These are phyloP conservation scores for Aspergillus amoenus DNA, from an alignment of 2,329 filamentous ascomycete species.

Conservation along the genomic window DNA sequence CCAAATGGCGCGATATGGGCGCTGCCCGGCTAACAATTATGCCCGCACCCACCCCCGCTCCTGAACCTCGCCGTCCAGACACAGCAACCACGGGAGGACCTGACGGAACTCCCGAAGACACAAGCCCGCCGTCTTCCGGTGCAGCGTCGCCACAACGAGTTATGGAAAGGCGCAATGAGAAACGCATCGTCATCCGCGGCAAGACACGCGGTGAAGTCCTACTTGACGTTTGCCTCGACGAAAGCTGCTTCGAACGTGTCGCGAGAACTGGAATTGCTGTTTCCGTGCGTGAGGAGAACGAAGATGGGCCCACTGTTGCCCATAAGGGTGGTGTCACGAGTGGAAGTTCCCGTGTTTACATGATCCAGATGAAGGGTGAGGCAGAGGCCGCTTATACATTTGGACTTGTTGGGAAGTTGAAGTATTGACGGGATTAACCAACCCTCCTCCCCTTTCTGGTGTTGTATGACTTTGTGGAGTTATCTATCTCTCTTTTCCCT, in stretches of 20 bases:
- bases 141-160: conserved; percentile 45
- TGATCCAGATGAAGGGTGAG: conserved; percentile 62
- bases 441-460: neutral
- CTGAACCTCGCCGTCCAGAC: conserved; percentile 31
- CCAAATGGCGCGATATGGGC: conserved; percentile 90
- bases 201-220: conserved; percentile 67
- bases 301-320: conserved; percentile 56
- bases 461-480: neutral
- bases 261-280: conserved; percentile 84
- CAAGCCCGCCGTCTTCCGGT: conserved; percentile 26
- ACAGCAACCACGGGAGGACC: conserved; percentile 36
- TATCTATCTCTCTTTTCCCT: neutral
- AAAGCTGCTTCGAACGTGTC: conserved; percentile 79
- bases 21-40: conserved; percentile 80
- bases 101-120: conserved; percentile 12
- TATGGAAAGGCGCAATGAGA: conserved; percentile 77
- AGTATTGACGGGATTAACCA: conserved; percentile 38
- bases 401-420: conserved; percentile 52
- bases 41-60: conserved; percentile 46
- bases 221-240: conserved; percentile 80
- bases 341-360: conserved; percentile 60
- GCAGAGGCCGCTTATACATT: conserved; percentile 56
- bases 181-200: conserved; percentile 76
- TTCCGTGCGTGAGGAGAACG: conserved; percentile 79
- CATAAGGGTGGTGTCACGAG: conserved; percentile 59